phyloP scores from a whole-genome alignment of 1,284 basidiomycete species.

The Microbotryum violaceum region DNA sequence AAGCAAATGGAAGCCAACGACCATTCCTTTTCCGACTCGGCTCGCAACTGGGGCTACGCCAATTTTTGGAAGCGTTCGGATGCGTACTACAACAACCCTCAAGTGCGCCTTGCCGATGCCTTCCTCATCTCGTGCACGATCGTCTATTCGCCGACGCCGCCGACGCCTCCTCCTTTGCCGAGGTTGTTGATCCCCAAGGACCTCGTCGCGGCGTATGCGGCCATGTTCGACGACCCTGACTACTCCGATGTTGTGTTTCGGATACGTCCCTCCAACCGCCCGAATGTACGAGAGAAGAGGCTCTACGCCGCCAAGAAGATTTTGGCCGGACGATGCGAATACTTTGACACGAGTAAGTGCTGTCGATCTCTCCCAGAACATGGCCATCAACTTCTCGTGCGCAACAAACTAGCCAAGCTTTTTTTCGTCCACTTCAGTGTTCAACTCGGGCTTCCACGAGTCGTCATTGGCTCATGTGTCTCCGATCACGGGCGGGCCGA shows the following conservation, averaged over 20 bases:
- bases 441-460: conserved; percentile 33
- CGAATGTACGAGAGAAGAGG: conserved; percentile 26
- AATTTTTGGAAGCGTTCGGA: conserved; percentile 32
- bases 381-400: not conserved
- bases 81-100: conserved; percentile 38
- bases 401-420: too few species aligned
- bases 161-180: conserved; percentile 21
- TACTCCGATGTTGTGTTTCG: conserved; percentile 37
- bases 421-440: conserved; percentile 13
- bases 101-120: conserved; percentile 30
- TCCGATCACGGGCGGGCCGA: not conserved
- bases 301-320: conserved; percentile 44
- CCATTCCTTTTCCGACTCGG: conserved; percentile 40
- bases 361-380: not conserved
- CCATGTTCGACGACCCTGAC: conserved; percentile 36
- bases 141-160: conserved; percentile 33
- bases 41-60: conserved; percentile 41
- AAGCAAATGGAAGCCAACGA: conserved; percentile 42
- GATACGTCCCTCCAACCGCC: conserved; percentile 26
- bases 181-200: conserved; percentile 33
- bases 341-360: conserved; percentile 36
- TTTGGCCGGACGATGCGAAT: conserved; percentile 40
- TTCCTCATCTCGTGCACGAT: conserved; percentile 43
- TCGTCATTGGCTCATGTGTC: conserved; percentile 2
- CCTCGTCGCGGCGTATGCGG: conserved; percentile 35